A percentile compares a stretch with the other conserved stretches of the same genome.
Conservation (phyloP, 2,329 filamentous ascomycete genomes). For the Xylaria sp. region DNA sequence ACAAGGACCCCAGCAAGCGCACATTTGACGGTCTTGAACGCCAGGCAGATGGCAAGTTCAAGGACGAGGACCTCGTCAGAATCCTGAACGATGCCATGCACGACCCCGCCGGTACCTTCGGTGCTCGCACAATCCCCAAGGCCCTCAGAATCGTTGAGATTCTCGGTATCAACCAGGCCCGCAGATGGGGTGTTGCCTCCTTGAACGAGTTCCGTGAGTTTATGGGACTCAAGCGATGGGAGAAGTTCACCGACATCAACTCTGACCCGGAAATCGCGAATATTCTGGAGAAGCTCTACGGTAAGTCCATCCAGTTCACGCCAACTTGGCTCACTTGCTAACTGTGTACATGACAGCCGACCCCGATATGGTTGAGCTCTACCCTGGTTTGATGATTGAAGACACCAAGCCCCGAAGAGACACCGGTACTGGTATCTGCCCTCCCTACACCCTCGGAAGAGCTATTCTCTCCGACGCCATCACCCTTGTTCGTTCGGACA, state of each 20-base stretch:
- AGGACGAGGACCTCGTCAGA: conserved; percentile 52
- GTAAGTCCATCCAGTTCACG: not conserved
- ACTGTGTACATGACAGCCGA: conserved; percentile 30
- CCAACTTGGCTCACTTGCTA: not conserved
- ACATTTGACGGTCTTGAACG: conserved; percentile 46
- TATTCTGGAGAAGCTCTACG: conserved; percentile 53
- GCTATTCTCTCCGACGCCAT: conserved; percentile 57
- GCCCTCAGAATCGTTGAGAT: conserved; percentile 57
- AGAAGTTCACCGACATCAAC: conserved; percentile 55
- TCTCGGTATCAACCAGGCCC: conserved; percentile 56
- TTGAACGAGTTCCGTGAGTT: conserved; percentile 62
- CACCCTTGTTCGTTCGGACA: conserved; percentile 52
- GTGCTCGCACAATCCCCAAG: conserved; percentile 53
- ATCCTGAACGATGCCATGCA: conserved; percentile 56
- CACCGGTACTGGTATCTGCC: conserved; percentile 48
- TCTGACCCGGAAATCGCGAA: conserved; percentile 50
- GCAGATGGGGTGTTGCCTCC: conserved; percentile 56
- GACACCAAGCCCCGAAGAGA: conserved; percentile 47
- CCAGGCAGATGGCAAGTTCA: conserved; percentile 46
- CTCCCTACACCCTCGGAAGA: conserved; percentile 48
- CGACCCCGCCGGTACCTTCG: conserved; percentile 55
- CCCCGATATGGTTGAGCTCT: conserved; percentile 63
- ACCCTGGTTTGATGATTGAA: conserved; percentile 62
- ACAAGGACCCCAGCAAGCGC: conserved; percentile 41
- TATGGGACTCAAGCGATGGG: conserved; percentile 53